phyloP scores from a whole-genome alignment of 2,329 filamentous ascomycete species.

The Alternaria novae-zelandiae region DNA sequence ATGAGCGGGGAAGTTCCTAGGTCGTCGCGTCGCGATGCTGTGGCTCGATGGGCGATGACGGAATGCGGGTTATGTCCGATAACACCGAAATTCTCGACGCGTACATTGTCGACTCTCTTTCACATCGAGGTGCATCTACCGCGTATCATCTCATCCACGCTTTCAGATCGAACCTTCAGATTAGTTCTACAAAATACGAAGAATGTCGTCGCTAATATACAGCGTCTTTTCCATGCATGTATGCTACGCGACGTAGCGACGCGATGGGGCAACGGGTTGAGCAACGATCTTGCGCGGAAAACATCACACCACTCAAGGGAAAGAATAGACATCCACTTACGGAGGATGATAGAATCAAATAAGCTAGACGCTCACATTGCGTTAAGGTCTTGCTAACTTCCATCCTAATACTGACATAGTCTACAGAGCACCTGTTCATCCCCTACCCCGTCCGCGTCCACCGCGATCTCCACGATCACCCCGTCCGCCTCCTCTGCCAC shows the following conservation, averaged over 20 bases:
- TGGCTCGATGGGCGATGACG: conserved; percentile 8
- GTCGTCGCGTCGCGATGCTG: conserved; percentile 2
- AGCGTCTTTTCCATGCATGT: background rate
- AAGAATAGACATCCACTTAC: background rate
- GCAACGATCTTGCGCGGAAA: background rate
- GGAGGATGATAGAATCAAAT: fast-evolving
- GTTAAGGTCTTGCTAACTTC: background rate
- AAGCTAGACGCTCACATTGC: background rate
- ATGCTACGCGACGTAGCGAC: background rate
- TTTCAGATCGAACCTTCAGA: background rate
- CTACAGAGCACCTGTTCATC: background rate
- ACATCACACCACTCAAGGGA: background rate
- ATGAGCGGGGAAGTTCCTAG: background rate
- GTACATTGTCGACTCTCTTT: background rate
- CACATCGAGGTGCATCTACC: background rate
- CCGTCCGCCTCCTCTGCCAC: background rate
- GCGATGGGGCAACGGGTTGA: background rate
- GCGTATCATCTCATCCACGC: background rate
- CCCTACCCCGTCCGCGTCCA: conserved; percentile 1
- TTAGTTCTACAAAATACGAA: background rate
- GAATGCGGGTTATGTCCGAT: conserved; percentile 14
- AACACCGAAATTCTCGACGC: conserved; percentile 3
- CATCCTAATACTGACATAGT: background rate
- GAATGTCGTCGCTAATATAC: background rate
- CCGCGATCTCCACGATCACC: background rate